Conservation (phyloP, 2,329 filamentous ascomycete genomes). For the Colletotrichum lentis region DNA sequence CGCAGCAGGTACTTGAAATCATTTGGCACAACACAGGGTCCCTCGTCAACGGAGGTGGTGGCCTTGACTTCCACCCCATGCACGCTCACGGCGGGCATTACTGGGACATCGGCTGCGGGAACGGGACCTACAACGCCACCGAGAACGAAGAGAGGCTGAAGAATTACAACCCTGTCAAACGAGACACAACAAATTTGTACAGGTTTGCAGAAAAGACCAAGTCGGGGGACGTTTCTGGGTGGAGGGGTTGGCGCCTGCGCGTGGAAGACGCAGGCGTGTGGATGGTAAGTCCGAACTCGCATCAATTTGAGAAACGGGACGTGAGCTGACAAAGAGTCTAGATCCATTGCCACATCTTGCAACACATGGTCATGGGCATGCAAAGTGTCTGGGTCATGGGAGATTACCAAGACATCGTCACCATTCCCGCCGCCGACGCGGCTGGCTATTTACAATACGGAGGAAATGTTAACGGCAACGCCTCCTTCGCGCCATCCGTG, state of each 20-base stretch:
- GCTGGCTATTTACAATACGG: constrained; percentile 55
- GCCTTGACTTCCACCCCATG: constrained; percentile 60
- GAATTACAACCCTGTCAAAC: constrained; percentile 48
- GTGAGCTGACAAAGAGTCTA: constrained; percentile 6
- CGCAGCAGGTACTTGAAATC: constrained; percentile 23
- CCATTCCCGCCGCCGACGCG: constrained; percentile 46
- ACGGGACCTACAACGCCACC: constrained; percentile 60
- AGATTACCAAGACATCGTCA: constrained; percentile 38
- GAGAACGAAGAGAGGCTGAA: constrained; percentile 54
- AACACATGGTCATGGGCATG: constrained; percentile 67
- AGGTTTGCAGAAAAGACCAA: constrained; percentile 56
- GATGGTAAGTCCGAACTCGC: constrained; percentile 50
- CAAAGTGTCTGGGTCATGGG: constrained; percentile 43
- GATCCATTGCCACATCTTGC: constrained; percentile 66
- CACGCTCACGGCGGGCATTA: constrained; percentile 64
- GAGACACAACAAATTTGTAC: constrained; percentile 65
- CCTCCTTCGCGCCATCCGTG: constrained; percentile 36
- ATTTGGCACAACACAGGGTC: constrained; percentile 34
- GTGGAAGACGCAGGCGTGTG: constrained; percentile 63
- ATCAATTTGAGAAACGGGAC: background rate
- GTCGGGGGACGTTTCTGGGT: constrained; percentile 57
- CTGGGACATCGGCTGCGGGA: constrained; percentile 62
- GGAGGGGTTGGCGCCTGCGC: constrained; percentile 67
- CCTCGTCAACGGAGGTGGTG: constrained; percentile 46
- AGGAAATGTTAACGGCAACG: constrained; percentile 56